Base-by-base conservation (phyloP, 2,329 filamentous ascomycete species). In the Massarina eburnea region DNA sequence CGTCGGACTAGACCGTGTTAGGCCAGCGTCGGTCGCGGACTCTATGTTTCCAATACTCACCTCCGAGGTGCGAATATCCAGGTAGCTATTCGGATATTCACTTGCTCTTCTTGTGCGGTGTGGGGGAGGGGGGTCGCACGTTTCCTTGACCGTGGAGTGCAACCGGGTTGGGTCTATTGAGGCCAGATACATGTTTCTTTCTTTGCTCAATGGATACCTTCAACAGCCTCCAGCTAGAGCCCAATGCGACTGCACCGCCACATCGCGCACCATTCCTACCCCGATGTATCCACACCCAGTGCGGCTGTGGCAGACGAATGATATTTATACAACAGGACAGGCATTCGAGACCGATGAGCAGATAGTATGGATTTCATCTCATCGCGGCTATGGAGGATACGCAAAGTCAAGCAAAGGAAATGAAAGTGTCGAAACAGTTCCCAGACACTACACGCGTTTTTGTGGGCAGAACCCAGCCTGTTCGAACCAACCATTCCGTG, bases 401-500 rank as follows among this genome's bases (percentile, higher is more conserved):
- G 35, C 29, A 27, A 40, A 27, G 35, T 24, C 15, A 44, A 20
- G 39, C 33, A 33, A 19, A 29, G 21, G 33, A 24, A 44, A 33
- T n/a, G 27, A 22, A 15, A 7, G 26, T 34, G 20, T 39, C 41
- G n/a, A 42, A 42, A 19, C 41, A 38, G 33, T 24, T 22, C 20
- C 24, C 36, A 18, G 29, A 35, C 30, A 41, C 32, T 33, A 35
- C n/a, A 26, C 22, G 26, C 32, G 48, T 46, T 49, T 49, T 49
- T 45, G 26, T 22, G 27, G 7, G 14, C 29, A 40, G 30, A 43
- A 47, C 30, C 27, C 26, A 33, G 50, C 46, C 45, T 48, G 21
- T 43, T 20, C 30, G 20, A 43, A 51, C 42, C 52, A 30, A 46
- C 39, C 48, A 15, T 20, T 55, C 46, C 52, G 26, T 40, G 36